A percentile compares a stretch with the other conserved stretches of the same genome.
These are phyloP conservation scores for Thamnidium elegans DNA, from an alignment of 192 early-diverging fungal genomes.

Conservation along the genomic window DNA sequence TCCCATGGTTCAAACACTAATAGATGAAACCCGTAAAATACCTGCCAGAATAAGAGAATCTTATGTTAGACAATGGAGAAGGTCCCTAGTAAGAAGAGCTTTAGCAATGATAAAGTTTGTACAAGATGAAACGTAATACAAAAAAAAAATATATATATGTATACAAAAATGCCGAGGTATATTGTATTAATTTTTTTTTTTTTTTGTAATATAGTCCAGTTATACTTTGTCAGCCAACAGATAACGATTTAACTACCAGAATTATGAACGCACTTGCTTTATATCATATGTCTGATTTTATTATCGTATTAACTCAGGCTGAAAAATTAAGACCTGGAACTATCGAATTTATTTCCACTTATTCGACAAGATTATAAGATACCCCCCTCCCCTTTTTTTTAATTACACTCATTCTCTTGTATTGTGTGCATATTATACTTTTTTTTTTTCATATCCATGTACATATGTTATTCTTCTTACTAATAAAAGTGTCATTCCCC, in stretches of 20 bases:
- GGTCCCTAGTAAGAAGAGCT: slow-evolving; percentile 39
- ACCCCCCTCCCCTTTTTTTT: too few species aligned
- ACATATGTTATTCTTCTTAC: too few species aligned
- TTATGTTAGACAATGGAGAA: slow-evolving; percentile 49
- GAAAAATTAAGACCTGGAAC: slow-evolving; percentile 46
- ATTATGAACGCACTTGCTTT: slow-evolving; percentile 29
- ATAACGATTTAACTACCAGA: slow-evolving; percentile 17
- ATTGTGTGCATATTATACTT: too few species aligned
- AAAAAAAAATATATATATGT: too few species aligned
- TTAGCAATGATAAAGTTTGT: slow-evolving; percentile 43
- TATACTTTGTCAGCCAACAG: background rate
- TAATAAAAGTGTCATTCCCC: too few species aligned
- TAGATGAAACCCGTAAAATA: slow-evolving; percentile 38
- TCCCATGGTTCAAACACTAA: slow-evolving; percentile 43
- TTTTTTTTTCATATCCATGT: too few species aligned
- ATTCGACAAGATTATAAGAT: slow-evolving; percentile 22
- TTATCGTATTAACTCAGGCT: slow-evolving; percentile 45
- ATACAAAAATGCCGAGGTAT: background rate
- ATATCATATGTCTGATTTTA: slow-evolving; percentile 36
- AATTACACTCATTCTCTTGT: too few species aligned
- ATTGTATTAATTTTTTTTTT: background rate
- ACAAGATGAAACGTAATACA: slow-evolving; percentile 33
- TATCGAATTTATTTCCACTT: slow-evolving; percentile 37
- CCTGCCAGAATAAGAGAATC: slow-evolving; percentile 48
- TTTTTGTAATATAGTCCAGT: background rate